A percentile compares a stretch with the other conserved stretches of the same genome.
Evolutionary conservation across 164 flowering plant species (phyloP).

Genomic region (Annona cherimola): DNA sequence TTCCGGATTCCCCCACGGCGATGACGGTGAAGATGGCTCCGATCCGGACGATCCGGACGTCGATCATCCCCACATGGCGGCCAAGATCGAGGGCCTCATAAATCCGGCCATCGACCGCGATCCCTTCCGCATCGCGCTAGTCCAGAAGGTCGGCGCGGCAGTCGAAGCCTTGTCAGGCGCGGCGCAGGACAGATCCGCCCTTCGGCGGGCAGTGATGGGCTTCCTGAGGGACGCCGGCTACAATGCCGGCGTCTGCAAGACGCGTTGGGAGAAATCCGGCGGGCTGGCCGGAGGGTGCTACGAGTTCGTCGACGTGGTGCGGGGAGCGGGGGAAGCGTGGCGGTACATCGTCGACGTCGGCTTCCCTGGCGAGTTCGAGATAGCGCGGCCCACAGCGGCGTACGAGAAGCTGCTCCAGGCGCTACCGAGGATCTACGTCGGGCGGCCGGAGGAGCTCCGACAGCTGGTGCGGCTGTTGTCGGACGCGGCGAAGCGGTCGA

Average conservation of each 20-base stretch:
- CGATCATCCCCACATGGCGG: slow-evolving; percentile 15
- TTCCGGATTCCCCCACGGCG: background rate
- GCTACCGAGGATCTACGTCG: slow-evolving; percentile 54
- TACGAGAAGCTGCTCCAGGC: too few species aligned
- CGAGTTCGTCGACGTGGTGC: slow-evolving; percentile 60
- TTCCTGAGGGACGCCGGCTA: too few species aligned
- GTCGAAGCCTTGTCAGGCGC: slow-evolving; percentile 21
- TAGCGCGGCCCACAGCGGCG: too few species aligned
- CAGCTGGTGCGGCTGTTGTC: slow-evolving; percentile 38
- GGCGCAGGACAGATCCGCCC: slow-evolving; percentile 15
- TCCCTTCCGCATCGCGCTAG: slow-evolving; percentile 24
- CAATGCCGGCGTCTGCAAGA: too few species aligned
- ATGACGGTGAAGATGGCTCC: slow-evolving; percentile 15
- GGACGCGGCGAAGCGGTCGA: slow-evolving; percentile 53
- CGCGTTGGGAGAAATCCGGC: slow-evolving; percentile 30
- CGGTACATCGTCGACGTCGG: too few species aligned
- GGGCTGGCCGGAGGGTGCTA: slow-evolving; percentile 55
- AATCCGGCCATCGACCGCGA: slow-evolving; percentile 21
- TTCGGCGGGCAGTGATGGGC: too few species aligned
- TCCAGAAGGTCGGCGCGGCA: slow-evolving; percentile 34
- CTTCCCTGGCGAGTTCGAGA: too few species aligned
- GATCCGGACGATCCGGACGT: too few species aligned
- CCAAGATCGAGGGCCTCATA: background rate
- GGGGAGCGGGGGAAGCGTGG: slow-evolving; percentile 6
- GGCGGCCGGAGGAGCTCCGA: slow-evolving; percentile 57